These are phyloP conservation scores for Hyaloperonospora arabidopsidis DNA, from an alignment of 352 stramenopile species.

Conservation along the genomic window DNA sequence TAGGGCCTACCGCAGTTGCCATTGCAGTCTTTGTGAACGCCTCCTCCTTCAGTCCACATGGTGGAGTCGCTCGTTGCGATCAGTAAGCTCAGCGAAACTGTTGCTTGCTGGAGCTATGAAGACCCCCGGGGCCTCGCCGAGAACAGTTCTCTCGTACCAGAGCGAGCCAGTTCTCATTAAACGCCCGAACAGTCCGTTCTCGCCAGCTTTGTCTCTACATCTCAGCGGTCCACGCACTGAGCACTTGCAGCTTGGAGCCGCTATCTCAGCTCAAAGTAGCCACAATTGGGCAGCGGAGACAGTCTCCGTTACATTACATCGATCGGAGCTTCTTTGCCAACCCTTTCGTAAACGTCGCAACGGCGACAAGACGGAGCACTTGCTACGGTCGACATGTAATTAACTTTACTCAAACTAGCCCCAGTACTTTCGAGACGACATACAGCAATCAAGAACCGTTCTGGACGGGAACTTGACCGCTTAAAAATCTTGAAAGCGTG, in stretches of 20 bases:
- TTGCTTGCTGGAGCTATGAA: constrained; percentile 6
- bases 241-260: constrained; percentile 9
- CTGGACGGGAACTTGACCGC: constrained; percentile 29
- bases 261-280: constrained; percentile 7
- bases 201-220: too few relatives aligned
- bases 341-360: constrained; percentile 4
- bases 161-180: constrained; percentile 7
- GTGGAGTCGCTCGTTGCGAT: too few relatives aligned
- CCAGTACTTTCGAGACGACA: constrained; percentile 7
- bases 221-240: constrained; percentile 3
- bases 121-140: neutral
- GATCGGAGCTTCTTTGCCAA: constrained; percentile 16
- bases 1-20: too few relatives aligned
- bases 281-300: constrained; percentile 11
- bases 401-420: constrained; percentile 15
- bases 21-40: too few relatives aligned
- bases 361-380: neutral
- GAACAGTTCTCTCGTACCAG: constrained; percentile 11
- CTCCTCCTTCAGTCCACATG: too few relatives aligned
- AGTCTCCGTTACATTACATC: constrained; percentile 22
- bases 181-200: neutral
- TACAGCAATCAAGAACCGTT: constrained; percentile 15
- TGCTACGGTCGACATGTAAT: constrained; percentile 5
- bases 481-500: constrained; percentile 21
- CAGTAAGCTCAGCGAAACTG: constrained; percentile 8